These are phyloP conservation scores for Pseudopithomyces chartarum DNA, from an alignment of 2,329 filamentous ascomycete species.

Conservation along the genomic window DNA sequence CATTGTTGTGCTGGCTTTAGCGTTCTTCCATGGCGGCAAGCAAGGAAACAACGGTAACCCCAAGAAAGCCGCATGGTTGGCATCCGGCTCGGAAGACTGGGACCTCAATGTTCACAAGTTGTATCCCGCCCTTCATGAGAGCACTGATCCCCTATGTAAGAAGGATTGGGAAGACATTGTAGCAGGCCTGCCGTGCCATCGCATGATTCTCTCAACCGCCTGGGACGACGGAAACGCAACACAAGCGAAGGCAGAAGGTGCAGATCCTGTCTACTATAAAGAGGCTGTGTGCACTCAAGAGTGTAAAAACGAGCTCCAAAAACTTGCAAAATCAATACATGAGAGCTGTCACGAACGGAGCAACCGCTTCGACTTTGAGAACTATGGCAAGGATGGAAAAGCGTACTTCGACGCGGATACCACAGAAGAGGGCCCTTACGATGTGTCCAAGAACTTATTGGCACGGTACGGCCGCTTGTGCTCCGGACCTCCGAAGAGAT, in stretches of 20 bases:
- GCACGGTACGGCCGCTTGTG: constrained; percentile 10
- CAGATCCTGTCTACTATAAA: constrained; percentile 10
- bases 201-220: constrained; percentile 12
- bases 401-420: constrained; percentile 9
- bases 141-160: constrained; percentile 8
- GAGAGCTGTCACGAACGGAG: constrained; percentile 5
- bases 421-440: constrained; percentile 10
- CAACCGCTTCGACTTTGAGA: constrained; percentile 13
- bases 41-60: background rate
- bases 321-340: background rate
- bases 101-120: constrained; percentile 14
- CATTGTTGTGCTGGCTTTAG: background rate
- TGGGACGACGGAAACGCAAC: constrained; percentile 14
- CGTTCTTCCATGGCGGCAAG: background rate
- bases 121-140: constrained; percentile 13
- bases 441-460: background rate
- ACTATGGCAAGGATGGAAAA: constrained; percentile 12
- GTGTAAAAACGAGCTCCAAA: constrained; percentile 5
- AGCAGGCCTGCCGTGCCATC: constrained; percentile 8
- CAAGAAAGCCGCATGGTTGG: constrained; percentile 10
- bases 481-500: background rate
- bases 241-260: constrained; percentile 1
- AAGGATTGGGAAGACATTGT: constrained; percentile 6
- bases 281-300: constrained; percentile 3
- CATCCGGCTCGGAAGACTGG: constrained; percentile 11